Evolutionary conservation across 2,329 filamentous ascomycete genomes (phyloP), one percentile per base, ranked within the genome.

Genomic region (Fusarium sp.): DNA sequence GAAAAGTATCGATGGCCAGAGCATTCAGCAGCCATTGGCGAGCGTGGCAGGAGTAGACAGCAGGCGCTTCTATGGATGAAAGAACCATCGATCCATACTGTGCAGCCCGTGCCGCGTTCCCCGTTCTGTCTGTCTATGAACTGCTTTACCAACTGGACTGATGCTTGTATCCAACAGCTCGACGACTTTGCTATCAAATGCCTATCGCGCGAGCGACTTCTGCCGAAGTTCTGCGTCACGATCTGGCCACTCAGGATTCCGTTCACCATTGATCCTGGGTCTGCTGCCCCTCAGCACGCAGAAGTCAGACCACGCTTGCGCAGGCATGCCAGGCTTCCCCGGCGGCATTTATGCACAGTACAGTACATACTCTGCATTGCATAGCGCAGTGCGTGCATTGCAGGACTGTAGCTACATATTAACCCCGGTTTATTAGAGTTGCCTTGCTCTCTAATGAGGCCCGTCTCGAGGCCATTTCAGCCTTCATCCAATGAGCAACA

Each of bases 291-390:
- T 61, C 73, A 76, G 68, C 62, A 64, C 39, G 9, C 26, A 62
- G 66, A 74, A 76, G 71, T 78, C 76, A 73, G 69, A 69, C 70
- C 75, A 78, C 75, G 45, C 51, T 67, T 74, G 67, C 62, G 63
- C 74, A 74, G 59, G 54, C 66, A 64, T 54, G 34, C 56, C 58
- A 64, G 70, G 61, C 62, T 78, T 69, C 63, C 66, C 66, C 62
- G 56, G 61, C 62, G 48, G 61, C 57, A 55, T 66, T 75, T 54
- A 66, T 65, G 45, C 57, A 58, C 48, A 48, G 28, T 56, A 41
- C 36, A 28, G 13, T 34, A 20, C 42, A 17, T 52, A 59, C 42
- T 52, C 51, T 62, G 56, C 51, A 52, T 73, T 70, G 32, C 65
- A 73, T 34, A 26, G 24, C 41, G 34, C 62, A 68, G 44, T 54